Percentiles rank a stretch among this genome's conserved stretches.
These are phyloP conservation scores for Garcia nutans DNA, from an alignment of 345 rosid species.

Conservation along the genomic window DNA sequence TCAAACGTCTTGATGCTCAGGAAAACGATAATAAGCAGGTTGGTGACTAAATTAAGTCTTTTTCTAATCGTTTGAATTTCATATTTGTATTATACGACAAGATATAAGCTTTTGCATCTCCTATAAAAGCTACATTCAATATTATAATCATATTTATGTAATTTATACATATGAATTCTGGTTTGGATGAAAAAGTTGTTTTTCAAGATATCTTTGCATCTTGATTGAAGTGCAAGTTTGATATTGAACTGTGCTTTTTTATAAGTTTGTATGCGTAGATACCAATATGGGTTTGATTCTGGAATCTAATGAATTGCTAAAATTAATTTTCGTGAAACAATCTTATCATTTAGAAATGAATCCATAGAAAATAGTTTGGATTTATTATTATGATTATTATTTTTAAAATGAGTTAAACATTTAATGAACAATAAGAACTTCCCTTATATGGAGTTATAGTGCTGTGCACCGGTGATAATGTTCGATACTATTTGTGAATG, in stretches of 20 bases:
- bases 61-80: not conserved
- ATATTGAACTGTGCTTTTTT: not conserved
- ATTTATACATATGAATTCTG: not conserved
- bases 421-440: too few relatives aligned
- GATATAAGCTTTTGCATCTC: not conserved
- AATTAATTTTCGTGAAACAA: too few relatives aligned
- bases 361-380: not conserved
- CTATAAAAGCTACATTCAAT: not conserved
- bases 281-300: too few relatives aligned
- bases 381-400: too few relatives aligned
- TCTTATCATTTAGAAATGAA: not conserved
- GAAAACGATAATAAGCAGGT: conserved; percentile 84
- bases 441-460: not conserved
- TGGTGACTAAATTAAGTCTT: conserved; percentile 26
- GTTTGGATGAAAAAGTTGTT: not conserved
- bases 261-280: not conserved
- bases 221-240: too few relatives aligned
- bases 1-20: conserved; percentile 74
- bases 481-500: not conserved
- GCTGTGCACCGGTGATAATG: not conserved
- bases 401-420: too few relatives aligned
- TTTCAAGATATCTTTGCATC: not conserved
- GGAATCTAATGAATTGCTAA: too few relatives aligned
- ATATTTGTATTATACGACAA: not conserved
- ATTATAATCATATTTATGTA: not conserved